phyloP scores from a whole-genome alignment of 352 stramenopile genomes.

The Bremia lactucae region DNA sequence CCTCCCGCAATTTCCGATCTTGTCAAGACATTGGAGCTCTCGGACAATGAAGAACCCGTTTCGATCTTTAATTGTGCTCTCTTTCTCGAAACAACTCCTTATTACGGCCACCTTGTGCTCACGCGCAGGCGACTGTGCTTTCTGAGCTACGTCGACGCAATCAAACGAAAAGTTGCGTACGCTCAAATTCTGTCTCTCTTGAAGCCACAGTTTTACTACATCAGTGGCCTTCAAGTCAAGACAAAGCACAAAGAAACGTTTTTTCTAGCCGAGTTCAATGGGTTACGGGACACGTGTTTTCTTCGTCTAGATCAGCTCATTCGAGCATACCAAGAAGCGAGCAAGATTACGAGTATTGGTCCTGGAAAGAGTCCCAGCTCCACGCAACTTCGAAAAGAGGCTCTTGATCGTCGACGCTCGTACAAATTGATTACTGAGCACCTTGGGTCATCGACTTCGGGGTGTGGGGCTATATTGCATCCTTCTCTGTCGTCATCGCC shows the following conservation, averaged over 20 bases:
- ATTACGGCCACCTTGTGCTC: constrained; percentile 64
- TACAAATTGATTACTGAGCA: constrained; percentile 37
- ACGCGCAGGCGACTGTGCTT: constrained; percentile 66
- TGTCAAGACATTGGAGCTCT: constrained; percentile 33
- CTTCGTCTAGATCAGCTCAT: constrained; percentile 63
- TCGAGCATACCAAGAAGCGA: constrained; percentile 46
- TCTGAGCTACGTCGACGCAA: constrained; percentile 30
- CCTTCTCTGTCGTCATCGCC: constrained; percentile 10
- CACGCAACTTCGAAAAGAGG: constrained; percentile 39
- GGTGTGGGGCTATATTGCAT: constrained; percentile 1
- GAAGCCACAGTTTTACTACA: constrained; percentile 80
- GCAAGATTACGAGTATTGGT: constrained; percentile 8
- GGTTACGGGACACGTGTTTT: constrained; percentile 61
- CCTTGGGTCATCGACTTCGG: constrained; percentile 9
- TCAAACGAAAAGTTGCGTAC: constrained; percentile 51
- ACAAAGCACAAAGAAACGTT: constrained; percentile 50
- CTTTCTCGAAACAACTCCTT: constrained; percentile 59
- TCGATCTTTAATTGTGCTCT: constrained; percentile 70
- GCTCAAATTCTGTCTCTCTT: constrained; percentile 49
- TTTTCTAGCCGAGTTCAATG: constrained; percentile 76
- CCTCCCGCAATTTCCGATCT: constrained; percentile 28
- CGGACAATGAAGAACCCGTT: constrained; percentile 32
- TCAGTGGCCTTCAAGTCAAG: constrained; percentile 71
- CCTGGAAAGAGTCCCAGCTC: constrained; percentile 21
- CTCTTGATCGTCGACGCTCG: constrained; percentile 42